Evolutionary conservation across 192 early-diverging fungal genomes (phyloP), one percentile per base, ranked within the genome.

Genomic region (Coemansia sp.): DNA sequence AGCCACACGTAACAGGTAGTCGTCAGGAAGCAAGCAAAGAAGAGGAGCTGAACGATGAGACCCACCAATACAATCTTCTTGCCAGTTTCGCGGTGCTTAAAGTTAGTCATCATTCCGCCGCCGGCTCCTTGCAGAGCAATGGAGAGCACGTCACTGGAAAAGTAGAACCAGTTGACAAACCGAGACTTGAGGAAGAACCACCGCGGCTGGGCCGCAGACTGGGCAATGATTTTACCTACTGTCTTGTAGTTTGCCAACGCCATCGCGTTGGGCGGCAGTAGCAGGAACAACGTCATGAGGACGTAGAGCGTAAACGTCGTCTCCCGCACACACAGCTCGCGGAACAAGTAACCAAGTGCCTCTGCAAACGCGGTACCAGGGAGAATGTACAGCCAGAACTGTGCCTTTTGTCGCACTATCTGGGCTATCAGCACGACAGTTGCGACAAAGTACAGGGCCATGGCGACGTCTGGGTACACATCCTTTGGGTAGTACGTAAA

Each of bases 81-180:
- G 5, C 73, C 81, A 3, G 52, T 40, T 14, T 76, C 59, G 5
- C 67, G 60, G 0, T 60, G 56, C 9, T 34, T 35, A 0, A 14
- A 32, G 4, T 39, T 62, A 3, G 62, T 70, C 56, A 76, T 39
- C 81, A 83, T 70, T 0, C 77, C 81, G 32, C 74, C 74, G 14
- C 81, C 81, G 0, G 72, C 65, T 17, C 77, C 81, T 41, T 83
- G 81, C 53, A 77, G 65, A 4, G 55, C 35, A 44, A 83, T 76
- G 3, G 76, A 74, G 34, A 83, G 62, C 1, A 79, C 32, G 60
- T 83, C 81, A 26, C 73, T 68, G 4, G 65, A 44, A 60, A 83
- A 71, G 53, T 80, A 83, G 42, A 78, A 78, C 75, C 75, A 78
- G 40, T 59, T 72, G 54, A 78, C 70, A 53, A 78, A 78, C 34